Base-by-base conservation (phyloP, 441 rosid genomes). In the Metrosideros polymorpha region DNA sequence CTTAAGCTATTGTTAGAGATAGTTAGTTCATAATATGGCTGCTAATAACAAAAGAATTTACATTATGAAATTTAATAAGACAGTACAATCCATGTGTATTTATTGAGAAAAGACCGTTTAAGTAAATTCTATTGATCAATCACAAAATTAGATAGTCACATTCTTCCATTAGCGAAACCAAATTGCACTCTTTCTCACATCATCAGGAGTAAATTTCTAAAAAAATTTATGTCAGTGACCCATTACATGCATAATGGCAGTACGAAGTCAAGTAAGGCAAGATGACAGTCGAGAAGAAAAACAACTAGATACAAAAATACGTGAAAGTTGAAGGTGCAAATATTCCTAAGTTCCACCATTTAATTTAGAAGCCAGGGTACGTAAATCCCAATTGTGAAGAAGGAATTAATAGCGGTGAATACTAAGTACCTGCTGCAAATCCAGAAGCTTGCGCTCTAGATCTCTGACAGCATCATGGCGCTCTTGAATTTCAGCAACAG, bases 401-500 rank as follows among this genome's bases (percentile, higher is more conserved):
- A 71, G 22, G 47, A 71, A 1, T 22, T 39, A 71, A 71, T 25
- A 71, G 43, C 27, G 4, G n/a, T 42, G 79, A 71, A 71, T 22
- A n/a, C 79, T 39, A 12, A 76, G 42, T 91, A 98, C 99, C 98
- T 98, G 99, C 83, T 98, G 99, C 87, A 98, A 89, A 66, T 95
- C 98, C 86, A 98, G 92, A 88, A 98, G 98, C 91, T 97, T 98
- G 92, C 88, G 93, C 89, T 97, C 99, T 86, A 98, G 90, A 51
- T 97, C 99, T 91, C 95, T 90, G 51, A 95, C 97, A 82, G 99
- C 99, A 86, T 94, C 99, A 91, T 95, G 99, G 25, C 99, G 98
- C 90, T 97, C 99, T 86, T 98, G 99, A 93, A 98, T 98, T 96
- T 98, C 99, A 55, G 99, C 99, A 57, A 98, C 88, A 59, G 99